A percentile compares a stretch with the other conserved stretches of the same genome.
Evolutionary conservation across 805 yeast genomes (phyloP).

Genomic region (Pichia insulana): DNA sequence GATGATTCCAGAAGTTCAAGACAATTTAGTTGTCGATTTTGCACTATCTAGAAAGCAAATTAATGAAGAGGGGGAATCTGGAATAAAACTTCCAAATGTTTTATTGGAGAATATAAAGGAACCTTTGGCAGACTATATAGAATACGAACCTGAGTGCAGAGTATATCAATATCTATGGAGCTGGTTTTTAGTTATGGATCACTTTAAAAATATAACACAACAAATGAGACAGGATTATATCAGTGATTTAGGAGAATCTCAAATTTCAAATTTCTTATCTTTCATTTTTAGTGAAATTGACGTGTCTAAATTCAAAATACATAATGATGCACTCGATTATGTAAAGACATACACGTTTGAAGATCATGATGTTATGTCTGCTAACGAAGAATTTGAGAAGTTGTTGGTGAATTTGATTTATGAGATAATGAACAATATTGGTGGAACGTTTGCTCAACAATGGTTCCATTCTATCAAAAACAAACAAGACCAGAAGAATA

Average conservation of each 20-base stretch:
- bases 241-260: slow-evolving; percentile 43
- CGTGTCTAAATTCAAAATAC: slow-evolving; percentile 19
- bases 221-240: slow-evolving; percentile 54
- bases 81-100: slow-evolving; percentile 31
- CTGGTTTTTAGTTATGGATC: slow-evolving; percentile 56
- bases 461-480: slow-evolving; percentile 73
- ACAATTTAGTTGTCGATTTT: slow-evolving; percentile 52
- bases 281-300: slow-evolving; percentile 49
- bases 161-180: slow-evolving; percentile 47
- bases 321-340: slow-evolving; percentile 17
- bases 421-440: slow-evolving; percentile 40
- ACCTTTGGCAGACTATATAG: slow-evolving; percentile 31
- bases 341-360: slow-evolving; percentile 20
- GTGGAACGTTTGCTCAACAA: slow-evolving; percentile 50
- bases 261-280: slow-evolving; percentile 43
- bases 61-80: slow-evolving; percentile 22
- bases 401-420: slow-evolving; percentile 44
- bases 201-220: slow-evolving; percentile 58
- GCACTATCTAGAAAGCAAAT: slow-evolving; percentile 40
- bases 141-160: slow-evolving; percentile 28
- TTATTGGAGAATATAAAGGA: slow-evolving; percentile 30
- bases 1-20: slow-evolving; percentile 41
- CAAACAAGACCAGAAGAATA: slow-evolving; percentile 47
- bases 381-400: slow-evolving; percentile 29
- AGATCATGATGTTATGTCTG: slow-evolving; percentile 11